phyloP scores from a whole-genome alignment of 768 basidiomycete species.

The Pleurotus salmoneostramineus region DNA sequence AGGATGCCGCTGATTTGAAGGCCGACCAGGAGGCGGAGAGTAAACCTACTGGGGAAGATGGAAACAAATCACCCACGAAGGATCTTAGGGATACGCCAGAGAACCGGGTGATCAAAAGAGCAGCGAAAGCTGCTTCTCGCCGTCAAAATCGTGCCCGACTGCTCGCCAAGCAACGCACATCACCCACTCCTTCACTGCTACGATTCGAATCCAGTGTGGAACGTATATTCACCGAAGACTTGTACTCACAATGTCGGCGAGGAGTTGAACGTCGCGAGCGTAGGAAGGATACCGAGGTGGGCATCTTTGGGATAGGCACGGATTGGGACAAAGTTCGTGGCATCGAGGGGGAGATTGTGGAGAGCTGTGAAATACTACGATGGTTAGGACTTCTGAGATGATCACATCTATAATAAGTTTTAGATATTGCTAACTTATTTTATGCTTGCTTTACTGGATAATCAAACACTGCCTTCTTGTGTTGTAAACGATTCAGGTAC shows the following conservation, averaged over 20 bases:
- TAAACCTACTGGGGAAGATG: slow-evolving; percentile 17
- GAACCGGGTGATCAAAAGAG: slow-evolving; percentile 3
- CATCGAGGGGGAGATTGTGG: slow-evolving; percentile 67
- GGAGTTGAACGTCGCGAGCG: slow-evolving; percentile 66
- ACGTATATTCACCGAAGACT: slow-evolving; percentile 61
- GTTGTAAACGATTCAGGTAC: neutral
- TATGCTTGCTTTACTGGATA: neutral
- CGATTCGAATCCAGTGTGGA: slow-evolving; percentile 82
- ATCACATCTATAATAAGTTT: neutral
- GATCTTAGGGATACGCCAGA: slow-evolving; percentile 13
- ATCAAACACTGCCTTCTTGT: neutral
- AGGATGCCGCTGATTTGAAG: slow-evolving; percentile 27
- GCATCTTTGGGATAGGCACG: slow-evolving; percentile 88
- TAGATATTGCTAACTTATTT: slow-evolving; percentile 4
- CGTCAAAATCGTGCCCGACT: slow-evolving; percentile 14
- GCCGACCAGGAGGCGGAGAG: slow-evolving; percentile 19
- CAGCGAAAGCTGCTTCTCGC: neutral
- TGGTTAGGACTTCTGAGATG: slow-evolving; percentile 45
- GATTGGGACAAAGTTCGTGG: slow-evolving; percentile 86
- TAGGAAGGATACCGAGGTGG: slow-evolving; percentile 71
- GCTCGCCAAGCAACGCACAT: slow-evolving; percentile 31
- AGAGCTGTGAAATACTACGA: slow-evolving; percentile 76
- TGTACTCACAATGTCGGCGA: slow-evolving; percentile 70
- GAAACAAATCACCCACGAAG: slow-evolving; percentile 12
- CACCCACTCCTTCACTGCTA: slow-evolving; percentile 30